These are phyloP conservation scores for Salvia sclarea DNA, from an alignment of 305 asterid genomes.

Conservation along the genomic window DNA sequence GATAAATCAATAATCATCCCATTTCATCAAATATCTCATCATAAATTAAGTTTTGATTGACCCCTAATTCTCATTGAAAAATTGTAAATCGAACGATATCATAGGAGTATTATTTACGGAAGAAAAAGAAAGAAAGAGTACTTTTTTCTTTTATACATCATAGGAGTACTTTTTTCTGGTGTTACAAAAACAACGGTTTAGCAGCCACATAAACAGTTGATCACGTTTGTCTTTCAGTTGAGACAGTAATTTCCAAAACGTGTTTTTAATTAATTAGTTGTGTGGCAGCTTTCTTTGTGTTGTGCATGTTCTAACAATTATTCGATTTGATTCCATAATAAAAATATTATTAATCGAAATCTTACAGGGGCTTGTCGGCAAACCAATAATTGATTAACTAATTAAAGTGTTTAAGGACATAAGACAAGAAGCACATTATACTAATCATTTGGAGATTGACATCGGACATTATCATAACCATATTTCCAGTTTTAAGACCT, in stretches of 20 bases:
- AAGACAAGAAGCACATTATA: neutral
- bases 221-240: neutral
- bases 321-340: neutral
- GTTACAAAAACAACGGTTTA: neutral
- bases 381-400: slow-evolving; percentile 15
- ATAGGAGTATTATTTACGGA: neutral
- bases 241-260: neutral
- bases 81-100: neutral
- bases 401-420: slow-evolving; percentile 4
- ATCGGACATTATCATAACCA: neutral
- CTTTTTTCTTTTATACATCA: neutral
- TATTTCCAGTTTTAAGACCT: neutral
- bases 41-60: neutral
- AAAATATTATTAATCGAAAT: neutral
- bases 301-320: neutral
- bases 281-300: neutral
- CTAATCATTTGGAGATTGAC: slow-evolving; percentile 10
- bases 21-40: neutral
- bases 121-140: too few relatives aligned
- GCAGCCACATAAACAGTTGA: slow-evolving; percentile 16
- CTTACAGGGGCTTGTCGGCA: slow-evolving; percentile 17
- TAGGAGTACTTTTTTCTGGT: too few relatives aligned
- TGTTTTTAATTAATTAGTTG: neutral
- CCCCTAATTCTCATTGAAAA: neutral
- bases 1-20: neutral